Conservation (phyloP, 2,329 filamentous ascomycete genomes). For the Calonectria leucothoes region DNA sequence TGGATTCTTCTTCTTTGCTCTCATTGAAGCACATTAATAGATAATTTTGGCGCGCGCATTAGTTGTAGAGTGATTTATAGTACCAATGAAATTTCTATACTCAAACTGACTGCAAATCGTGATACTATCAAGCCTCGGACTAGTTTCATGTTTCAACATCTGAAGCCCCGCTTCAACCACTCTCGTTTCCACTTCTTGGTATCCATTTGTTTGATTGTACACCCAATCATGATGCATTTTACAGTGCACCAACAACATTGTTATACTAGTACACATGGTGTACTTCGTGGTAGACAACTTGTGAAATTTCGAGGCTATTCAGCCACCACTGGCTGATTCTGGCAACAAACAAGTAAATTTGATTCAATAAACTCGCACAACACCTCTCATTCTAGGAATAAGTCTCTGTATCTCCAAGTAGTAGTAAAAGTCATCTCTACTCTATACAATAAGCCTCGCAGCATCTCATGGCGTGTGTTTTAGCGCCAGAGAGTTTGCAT, state of each 20-base stretch:
- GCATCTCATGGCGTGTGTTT: background rate
- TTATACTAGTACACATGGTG: background rate
- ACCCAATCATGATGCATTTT: background rate
- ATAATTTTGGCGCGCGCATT: conserved; percentile 38
- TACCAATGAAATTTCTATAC: background rate
- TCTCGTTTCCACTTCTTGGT: background rate
- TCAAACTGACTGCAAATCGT: background rate
- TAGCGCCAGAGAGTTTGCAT: background rate
- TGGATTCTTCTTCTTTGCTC: conserved; percentile 45
- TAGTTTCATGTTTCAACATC: background rate
- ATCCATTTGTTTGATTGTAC: background rate
- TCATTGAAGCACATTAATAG: conserved; percentile 46
- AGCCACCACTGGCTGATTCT: background rate
- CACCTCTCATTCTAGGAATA: background rate
- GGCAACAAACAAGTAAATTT: background rate
- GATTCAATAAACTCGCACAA: background rate
- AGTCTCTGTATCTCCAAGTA: background rate
- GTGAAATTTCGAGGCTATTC: background rate
- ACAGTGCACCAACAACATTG: background rate
- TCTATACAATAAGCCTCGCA: background rate
- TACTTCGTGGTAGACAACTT: background rate
- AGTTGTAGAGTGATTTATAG: background rate
- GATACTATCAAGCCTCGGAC: background rate
- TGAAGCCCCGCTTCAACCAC: background rate
- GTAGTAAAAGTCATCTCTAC: background rate